Base-by-base conservation (phyloP, 1,284 basidiomycete genomes). In the Cryptococcus jaspeensis region DNA sequence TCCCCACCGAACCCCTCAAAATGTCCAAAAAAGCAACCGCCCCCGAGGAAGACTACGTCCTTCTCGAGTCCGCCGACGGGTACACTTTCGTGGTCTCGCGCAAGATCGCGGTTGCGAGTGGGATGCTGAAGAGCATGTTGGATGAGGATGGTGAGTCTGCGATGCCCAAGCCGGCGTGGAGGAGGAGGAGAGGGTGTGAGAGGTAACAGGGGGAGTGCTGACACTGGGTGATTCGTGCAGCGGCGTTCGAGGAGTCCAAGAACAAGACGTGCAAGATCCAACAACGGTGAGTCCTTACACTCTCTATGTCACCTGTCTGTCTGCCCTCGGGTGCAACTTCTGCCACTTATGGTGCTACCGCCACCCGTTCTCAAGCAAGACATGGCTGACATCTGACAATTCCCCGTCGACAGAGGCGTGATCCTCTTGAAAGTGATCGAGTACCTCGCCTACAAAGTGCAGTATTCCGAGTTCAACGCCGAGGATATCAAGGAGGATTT, bases 351-450 rank as follows among this genome's bases (percentile, higher is more conserved):
- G n/a, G n/a, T n/a, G n/a, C n/a, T n/a, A n/a, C 11, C 52, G n/a
- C 46, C 45, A n/a, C 55, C 38, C 11, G 38, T 23, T 45, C n/a
- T 16, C n/a, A 22, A 25, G 22, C 25, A 56, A n/a, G 18, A 35
- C n/a, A 5, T 0, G 22, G 43, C 45, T 58, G 38, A 55, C 16
- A 4, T 16, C 22, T 51, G 32, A 25, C 45, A 12, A 35, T n/a
- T 13, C 9, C 3, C 45, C 11, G 39, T 49, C 25, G 11, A 38
- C 61, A 72, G 69, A 41, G 80, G 80, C 9, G 79, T 82, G 49
- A 78, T 84, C 28, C 72, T 83, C 18, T 79, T 81, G 61, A 84
- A 83, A 64, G 81, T 84, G 7, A 77, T 81, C 59, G 83, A 84
- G 63, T 84, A 83, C 62, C 77, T 84, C 3, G 72, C 80, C 36